Evolutionary conservation across 148 eudicot species (phyloP), one percentile per base, ranked within the genome.

Genomic region (Hydrangea macrophylla): DNA sequence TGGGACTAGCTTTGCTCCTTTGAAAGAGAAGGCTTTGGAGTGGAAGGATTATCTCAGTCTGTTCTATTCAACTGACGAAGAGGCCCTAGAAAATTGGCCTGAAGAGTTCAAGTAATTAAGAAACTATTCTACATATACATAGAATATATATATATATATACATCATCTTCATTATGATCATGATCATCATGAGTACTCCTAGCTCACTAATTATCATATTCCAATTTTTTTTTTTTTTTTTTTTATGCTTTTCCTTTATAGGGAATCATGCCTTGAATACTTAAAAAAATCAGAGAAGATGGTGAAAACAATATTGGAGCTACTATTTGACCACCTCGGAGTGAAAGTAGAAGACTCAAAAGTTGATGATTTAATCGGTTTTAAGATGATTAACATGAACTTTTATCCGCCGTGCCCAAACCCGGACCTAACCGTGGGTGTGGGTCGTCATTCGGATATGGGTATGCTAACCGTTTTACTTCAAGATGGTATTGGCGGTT

Each of bases 31-130:
- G 5, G 69, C 67, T 25, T 56, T 71, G 60, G 68, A 63, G 22
- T 71, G 75, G 75, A 71, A 63, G 55, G 75, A 71, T 55, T 71
- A 61, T 39, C 61, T 71, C 4, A 33, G 59, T 23, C 60, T 62
- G 12, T 10, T 54, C 59, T 63, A 53, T 55, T 39, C 32, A 31
- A 22, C 65, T 17, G 68, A 71, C 17, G 55, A 54, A 3, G 75
- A 71, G 13, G 55, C 60, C 45, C 45, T 40, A 7, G 13, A 40
- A 40, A 7, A 40, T 6, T 40, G 45, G 45, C 45, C 45, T 40
- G 13, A 40, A 7, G 45, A 40, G 45, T 40, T 7, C 45, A 40
- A 40, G 45, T 40, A 40, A 6, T 7, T 40, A 40, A 6, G 13
- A 6, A 7, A 40, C 45, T 40, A 40, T 6, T 40, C 13, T 40